phyloP scores from a whole-genome alignment of 495 filamentous ascomycete genomes.

The Penicillium waksmanii region DNA sequence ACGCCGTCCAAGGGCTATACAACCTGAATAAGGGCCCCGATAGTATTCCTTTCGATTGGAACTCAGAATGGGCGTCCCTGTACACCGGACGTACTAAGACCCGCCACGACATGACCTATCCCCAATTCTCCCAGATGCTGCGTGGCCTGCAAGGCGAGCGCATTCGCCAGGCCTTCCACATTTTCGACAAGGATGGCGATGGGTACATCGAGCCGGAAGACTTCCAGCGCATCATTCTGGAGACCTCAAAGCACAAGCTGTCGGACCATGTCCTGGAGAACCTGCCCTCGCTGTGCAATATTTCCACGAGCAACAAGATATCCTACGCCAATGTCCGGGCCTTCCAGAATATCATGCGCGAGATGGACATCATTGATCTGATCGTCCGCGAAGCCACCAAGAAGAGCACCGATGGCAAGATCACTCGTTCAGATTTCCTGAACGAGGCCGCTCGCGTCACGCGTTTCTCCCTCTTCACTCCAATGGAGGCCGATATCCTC shows the following conservation, averaged over 20 bases:
- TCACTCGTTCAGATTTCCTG: constrained; percentile 90
- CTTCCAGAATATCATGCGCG: constrained; percentile 93
- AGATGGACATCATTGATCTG: constrained; percentile 96
- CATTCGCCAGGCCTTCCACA: constrained; percentile 91
- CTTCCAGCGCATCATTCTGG: constrained; percentile 92
- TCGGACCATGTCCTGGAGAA: constrained; percentile 96
- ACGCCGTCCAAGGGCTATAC: constrained; percentile 79
- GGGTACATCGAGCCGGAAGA: constrained; percentile 97
- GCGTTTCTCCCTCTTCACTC: constrained; percentile 91
- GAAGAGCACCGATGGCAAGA: constrained; percentile 87
- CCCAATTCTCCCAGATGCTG: constrained; percentile 97
- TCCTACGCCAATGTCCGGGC: constrained; percentile 96
- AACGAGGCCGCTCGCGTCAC: constrained; percentile 91
- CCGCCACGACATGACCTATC: constrained; percentile 89
- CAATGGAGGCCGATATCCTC: constrained; percentile 98
- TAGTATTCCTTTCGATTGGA: constrained; percentile 94
- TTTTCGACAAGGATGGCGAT: constrained; percentile 89
- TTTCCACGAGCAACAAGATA: constrained; percentile 87
- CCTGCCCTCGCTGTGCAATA: constrained; percentile 92
- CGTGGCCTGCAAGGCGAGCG: constrained; percentile 93
- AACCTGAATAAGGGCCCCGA: constrained; percentile 78
- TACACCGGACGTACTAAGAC: constrained; percentile 85
- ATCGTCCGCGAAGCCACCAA: constrained; percentile 83
- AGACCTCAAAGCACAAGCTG: constrained; percentile 94
- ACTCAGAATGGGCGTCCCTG: constrained; percentile 93